These are phyloP conservation scores for Spergularia azorica DNA, from an alignment of 179 eudicot species.

Conservation along the genomic window DNA sequence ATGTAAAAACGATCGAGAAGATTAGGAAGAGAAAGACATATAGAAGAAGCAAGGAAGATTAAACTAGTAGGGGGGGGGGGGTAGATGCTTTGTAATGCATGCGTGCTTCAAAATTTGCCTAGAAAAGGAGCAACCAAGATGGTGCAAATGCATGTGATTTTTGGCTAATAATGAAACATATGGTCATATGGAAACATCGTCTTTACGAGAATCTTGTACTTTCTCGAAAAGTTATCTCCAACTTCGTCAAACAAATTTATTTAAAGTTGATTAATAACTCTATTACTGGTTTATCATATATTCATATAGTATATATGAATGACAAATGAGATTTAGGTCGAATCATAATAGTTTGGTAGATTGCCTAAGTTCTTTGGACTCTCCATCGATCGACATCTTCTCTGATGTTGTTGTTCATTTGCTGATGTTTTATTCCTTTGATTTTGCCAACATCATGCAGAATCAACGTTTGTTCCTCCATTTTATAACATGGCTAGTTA, in stretches of 20 bases:
- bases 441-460: constrained; percentile 14
- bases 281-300: background rate
- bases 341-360: constrained; percentile 31
- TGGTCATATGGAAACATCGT: constrained; percentile 31
- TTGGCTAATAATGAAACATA: background rate
- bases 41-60: no score
- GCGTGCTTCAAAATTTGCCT: constrained; percentile 15
- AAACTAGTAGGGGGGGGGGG: background rate
- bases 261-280: background rate
- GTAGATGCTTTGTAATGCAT: constrained; percentile 24
- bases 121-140: constrained; percentile 31
- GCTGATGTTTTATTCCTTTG: background rate
- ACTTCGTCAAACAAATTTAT: constrained; percentile 27
- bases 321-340: constrained; percentile 22
- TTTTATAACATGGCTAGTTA: background rate
- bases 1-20: no score
- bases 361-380: constrained; percentile 37
- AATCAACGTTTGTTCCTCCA: constrained; percentile 4
- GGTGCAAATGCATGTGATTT: constrained; percentile 36
- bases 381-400: background rate
- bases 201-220: constrained; percentile 23
- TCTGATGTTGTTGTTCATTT: background rate
- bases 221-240: constrained; percentile 19
- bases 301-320: background rate
- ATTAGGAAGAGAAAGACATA: no score